Evolutionary conservation across 495 filamentous ascomycete species (phyloP).

Genomic region (Hamigera avellanea): DNA sequence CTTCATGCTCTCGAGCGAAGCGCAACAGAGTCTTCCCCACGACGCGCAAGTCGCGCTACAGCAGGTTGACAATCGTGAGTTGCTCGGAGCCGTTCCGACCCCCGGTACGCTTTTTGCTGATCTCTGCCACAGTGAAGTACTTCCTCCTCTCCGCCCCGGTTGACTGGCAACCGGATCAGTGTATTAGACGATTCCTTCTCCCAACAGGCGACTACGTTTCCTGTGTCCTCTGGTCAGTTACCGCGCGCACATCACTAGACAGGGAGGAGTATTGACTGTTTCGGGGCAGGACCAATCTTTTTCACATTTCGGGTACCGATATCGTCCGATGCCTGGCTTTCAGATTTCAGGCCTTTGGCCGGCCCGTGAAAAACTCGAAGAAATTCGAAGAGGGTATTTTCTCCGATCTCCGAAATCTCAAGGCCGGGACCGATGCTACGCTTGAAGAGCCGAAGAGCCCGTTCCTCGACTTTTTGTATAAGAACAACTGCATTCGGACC

Average conservation of each 20-base stretch:
- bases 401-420: slow-evolving; percentile 94
- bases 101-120: not conserved
- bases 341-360: slow-evolving; percentile 95
- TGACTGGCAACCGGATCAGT: slow-evolving; percentile 94
- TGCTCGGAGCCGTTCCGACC: not conserved
- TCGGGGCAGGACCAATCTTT: slow-evolving; percentile 76
- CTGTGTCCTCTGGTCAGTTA: slow-evolving; percentile 81
- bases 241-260: no score
- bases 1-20: slow-evolving; percentile 93
- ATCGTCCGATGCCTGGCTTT: slow-evolving; percentile 98
- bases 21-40: slow-evolving; percentile 88
- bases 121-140: slow-evolving; percentile 75
- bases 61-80: slow-evolving; percentile 96
- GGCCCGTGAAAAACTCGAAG: slow-evolving; percentile 98
- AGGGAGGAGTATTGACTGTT: not conserved
- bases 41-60: slow-evolving; percentile 96
- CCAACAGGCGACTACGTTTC: slow-evolving; percentile 98
- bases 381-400: slow-evolving; percentile 99
- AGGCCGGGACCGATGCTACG: slow-evolving; percentile 96
- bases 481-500: slow-evolving; percentile 99
- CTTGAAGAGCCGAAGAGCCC: slow-evolving; percentile 97
- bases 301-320: slow-evolving; percentile 97
- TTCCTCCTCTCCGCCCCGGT: slow-evolving; percentile 98
- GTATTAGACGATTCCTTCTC: slow-evolving; percentile 88
- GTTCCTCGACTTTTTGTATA: slow-evolving; percentile 97